phyloP scores from a whole-genome alignment of 148 eudicot genomes.

The Rhododendron simsii region DNA sequence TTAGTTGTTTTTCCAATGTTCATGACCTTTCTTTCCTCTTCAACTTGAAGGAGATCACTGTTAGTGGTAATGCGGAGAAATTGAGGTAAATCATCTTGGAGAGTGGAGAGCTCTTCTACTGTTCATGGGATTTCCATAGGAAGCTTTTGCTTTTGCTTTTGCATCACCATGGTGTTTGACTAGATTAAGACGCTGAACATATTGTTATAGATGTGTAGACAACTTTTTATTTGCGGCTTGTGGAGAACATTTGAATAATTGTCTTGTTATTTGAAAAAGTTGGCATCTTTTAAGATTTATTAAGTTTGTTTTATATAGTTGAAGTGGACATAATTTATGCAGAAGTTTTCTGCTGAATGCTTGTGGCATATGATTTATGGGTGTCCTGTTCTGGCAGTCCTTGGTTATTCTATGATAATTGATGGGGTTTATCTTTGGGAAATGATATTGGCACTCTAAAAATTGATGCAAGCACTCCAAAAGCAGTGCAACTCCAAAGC shows the following conservation, averaged over 20 bases:
- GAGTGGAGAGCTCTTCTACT: neutral
- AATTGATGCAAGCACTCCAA: too few species aligned
- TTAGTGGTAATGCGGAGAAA: conserved; percentile 2
- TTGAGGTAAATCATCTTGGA: neutral
- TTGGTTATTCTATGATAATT: neutral
- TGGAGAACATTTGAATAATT: neutral
- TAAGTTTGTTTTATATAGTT: neutral
- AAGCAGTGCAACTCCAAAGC: too few species aligned
- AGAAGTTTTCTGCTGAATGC: conserved; percentile 10
- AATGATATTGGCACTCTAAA: too few species aligned
- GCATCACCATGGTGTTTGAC: conserved; percentile 3
- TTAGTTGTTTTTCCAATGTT: neutral
- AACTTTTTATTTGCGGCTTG: neutral
- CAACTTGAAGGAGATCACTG: conserved; percentile 8
- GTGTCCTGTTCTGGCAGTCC: neutral
- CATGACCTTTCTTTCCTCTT: neutral
- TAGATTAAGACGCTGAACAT: neutral
- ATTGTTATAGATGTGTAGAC: neutral
- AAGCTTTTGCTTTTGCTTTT: conserved; percentile 5
- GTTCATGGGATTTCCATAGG: conserved; percentile 9
- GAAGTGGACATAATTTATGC: neutral
- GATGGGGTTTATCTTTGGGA: too few species aligned
- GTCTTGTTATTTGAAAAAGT: neutral
- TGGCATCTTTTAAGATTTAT: neutral
- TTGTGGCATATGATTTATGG: neutral